These are phyloP conservation scores for Chytridiales sp. DNA, from an alignment of 371 early-diverging fungal species.

Conservation along the genomic window DNA sequence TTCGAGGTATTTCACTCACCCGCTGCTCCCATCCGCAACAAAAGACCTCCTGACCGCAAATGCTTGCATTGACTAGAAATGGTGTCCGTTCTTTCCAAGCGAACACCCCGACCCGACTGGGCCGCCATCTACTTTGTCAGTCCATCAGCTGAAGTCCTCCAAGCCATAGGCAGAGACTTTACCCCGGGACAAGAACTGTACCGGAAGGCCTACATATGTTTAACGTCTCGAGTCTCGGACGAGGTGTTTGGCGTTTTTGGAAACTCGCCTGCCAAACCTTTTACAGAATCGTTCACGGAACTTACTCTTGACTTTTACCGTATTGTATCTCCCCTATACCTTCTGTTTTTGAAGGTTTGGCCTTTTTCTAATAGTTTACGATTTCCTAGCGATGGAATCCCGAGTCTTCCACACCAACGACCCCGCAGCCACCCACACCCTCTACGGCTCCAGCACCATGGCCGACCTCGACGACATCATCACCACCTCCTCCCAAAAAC, in stretches of 20 bases:
- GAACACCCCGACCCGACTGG: neutral
- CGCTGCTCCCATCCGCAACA: neutral
- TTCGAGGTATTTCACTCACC: conserved; percentile 15
- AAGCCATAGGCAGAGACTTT: conserved; percentile 76
- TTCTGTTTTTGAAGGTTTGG: neutral
- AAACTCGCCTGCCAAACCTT: neutral
- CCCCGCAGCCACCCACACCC: conserved; percentile 56
- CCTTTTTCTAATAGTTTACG: neutral
- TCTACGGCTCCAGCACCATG: conserved; percentile 49
- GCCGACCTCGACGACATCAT: conserved; percentile 51
- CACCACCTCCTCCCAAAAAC: conserved; percentile 1
- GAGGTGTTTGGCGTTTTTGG: neutral
- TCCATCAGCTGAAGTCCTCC: conserved; percentile 72
- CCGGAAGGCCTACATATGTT: conserved; percentile 37
- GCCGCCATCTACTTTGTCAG: conserved; percentile 85
- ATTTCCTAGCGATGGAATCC: conserved; percentile 67
- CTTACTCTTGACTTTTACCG: conserved; percentile 9
- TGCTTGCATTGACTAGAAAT: conserved; percentile 7
- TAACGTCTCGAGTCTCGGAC: conserved; percentile 15
- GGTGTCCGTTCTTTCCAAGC: conserved; percentile 5
- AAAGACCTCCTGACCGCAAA: neutral
- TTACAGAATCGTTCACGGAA: conserved; percentile 6
- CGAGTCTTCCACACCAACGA: conserved; percentile 73
- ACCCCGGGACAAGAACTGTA: conserved; percentile 36
- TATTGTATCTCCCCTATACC: conserved; percentile 1